Base-by-base conservation (phyloP, 306 rosid species). In the Cucumis melo region DNA sequence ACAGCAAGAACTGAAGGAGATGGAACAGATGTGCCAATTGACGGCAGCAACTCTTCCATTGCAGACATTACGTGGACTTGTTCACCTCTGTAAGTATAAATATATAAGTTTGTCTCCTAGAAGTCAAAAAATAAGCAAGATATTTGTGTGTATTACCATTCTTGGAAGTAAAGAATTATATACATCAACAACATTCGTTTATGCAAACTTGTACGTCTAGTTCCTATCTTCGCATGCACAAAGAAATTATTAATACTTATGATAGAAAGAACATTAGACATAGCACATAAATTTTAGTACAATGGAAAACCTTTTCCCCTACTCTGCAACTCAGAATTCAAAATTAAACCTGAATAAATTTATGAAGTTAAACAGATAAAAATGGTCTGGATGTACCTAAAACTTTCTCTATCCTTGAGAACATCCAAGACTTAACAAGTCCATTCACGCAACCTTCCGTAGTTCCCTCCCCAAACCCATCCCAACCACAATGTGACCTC, bases 1-100 rank as follows among this genome's bases (percentile, higher is more conserved):
- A 78, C 87, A 34, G 92, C 85, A 71, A 95, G 97, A 64, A 90
- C 76, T 41, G 92, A 86, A 74, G 98, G 97, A 84, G 97, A 88
- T 68, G 99, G 98, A 61, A 95, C 97, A 77, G 86, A 75, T 83
- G 97, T 90, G 79, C 98, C 97, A 54, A 92, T 80, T 56, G 96
- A 92, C 64, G 99, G 99, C 91, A 95, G 88, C 85, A 95, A 79
- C 83, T 95, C 99, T 82, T 95, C 99, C 90, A 89, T 77, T 39
- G 96, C 86, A 81, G 89, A 88, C 97, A 95, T 87, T 75, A 73
- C 27, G 81, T 88, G 99, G 74, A 82, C 91, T 86, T 95, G 99
- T 75, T 89, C 96, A 81, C 88, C 93, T 68, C 98, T 95, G 93
- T 74, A 71, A 83, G 67, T 55, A 80, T 61, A 83, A 48, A 77